These are phyloP conservation scores for Tetradesmus lagerheimii DNA, from an alignment of 139 green algal genomes.

Conservation along the genomic window DNA sequence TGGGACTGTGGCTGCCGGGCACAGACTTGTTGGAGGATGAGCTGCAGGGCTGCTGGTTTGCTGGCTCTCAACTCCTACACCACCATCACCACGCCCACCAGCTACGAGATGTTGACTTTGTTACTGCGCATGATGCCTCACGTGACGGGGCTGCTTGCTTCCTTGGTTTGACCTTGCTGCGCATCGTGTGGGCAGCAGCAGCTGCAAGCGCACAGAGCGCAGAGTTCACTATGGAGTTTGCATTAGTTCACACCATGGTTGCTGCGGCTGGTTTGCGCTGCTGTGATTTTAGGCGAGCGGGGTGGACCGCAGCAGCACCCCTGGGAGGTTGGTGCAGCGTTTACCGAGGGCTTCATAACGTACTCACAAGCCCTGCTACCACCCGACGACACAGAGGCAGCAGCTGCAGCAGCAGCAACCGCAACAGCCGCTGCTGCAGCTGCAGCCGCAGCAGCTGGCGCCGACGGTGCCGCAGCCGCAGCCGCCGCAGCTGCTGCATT, in stretches of 20 bases:
- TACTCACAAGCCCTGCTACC: conserved; percentile 39
- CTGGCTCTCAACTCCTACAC: too few species aligned
- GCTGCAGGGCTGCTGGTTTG: too few species aligned
- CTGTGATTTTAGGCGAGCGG: conserved; percentile 57
- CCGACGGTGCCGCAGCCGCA: background rate
- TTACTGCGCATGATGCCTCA: too few species aligned
- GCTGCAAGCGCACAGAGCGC: too few species aligned
- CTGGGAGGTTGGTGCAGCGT: conserved; percentile 70
- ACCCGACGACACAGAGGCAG: conserved; percentile 10
- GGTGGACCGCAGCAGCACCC: conserved; percentile 68
- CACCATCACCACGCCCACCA: too few species aligned
- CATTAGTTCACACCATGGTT: background rate
- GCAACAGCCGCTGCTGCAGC: conserved; percentile 15
- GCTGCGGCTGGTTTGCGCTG: background rate
- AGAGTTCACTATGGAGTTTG: too few species aligned
- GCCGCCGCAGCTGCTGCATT: background rate
- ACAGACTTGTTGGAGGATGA: too few species aligned
- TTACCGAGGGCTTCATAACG: conserved; percentile 34
- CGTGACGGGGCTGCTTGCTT: too few species aligned
- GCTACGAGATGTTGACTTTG: too few species aligned
- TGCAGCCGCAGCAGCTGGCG: background rate
- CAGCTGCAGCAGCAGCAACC: background rate
- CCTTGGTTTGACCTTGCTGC: too few species aligned
- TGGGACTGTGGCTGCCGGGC: too few species aligned
- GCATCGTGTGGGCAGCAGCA: too few species aligned